Evolutionary conservation across 495 filamentous ascomycete genomes (phyloP), one percentile per base, ranked within the genome.

Genomic region (Podospora appendiculata): DNA sequence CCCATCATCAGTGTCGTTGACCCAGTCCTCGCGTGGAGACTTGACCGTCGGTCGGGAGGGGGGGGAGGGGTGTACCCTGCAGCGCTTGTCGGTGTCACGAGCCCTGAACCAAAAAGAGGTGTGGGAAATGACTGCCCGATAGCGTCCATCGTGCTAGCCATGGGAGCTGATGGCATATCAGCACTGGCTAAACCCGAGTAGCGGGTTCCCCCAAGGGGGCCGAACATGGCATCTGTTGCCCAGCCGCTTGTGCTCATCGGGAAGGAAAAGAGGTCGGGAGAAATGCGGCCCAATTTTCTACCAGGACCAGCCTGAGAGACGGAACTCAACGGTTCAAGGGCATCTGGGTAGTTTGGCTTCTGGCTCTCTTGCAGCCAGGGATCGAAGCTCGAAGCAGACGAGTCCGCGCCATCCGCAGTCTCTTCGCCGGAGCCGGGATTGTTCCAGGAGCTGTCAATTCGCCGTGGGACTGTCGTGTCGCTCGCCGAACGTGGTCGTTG

Each of bases 181-280:
- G 50, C 53, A 2, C 59, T 47, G 44, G 56, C 32, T 41, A 68
- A 41, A 44, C 69, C 62, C 18, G 60, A 47, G 51, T 69, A 74
- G 4, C 68, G 69, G 25, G 46, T 54, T 3, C 69, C 70, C 9
- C 58, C 63, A 8, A 71, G 56, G 8, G 63, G 52, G 8, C 71
- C 73, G 45, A 71, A 75, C 54, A 75, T 75, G 32, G 60, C 67
- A 25, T 68, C 59, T 11, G 71, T 63, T 18, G 67, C 66, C 73
- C 72, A 77, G 10, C 67, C 70, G 41, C 48, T 47, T 2, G 60
- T 52, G 43, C 61, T 59, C 0, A 49, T 47, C 6, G 74, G 73
- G 48, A 77, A 75, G 0, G 70, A 69, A 45, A 77, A 77, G 12
- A 77, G 61, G 54, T 76, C 74, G 0, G 73, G 71, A 8, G 72